Base-by-base conservation (phyloP, 805 yeast genomes). In the Nadsonia fulvescens region DNA sequence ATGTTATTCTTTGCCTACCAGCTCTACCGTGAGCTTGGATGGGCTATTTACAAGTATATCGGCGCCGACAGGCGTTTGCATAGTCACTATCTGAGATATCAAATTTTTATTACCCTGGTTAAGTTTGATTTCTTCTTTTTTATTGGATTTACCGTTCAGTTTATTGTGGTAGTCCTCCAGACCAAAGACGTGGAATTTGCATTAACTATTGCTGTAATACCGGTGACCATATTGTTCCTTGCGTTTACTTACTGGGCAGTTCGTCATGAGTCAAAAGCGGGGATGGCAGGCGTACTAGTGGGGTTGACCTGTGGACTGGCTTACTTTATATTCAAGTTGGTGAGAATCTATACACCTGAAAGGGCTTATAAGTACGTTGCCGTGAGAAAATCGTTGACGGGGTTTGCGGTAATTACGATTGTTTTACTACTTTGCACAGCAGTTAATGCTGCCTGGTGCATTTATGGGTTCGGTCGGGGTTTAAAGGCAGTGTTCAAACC, bases 141-240 rank as follows among this genome's bases (percentile, higher is more conserved):
- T 32, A 39, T 61, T 13, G 67, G 63, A 2, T 61, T 61, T 42
- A 58, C 66, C 2, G 46, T 61, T 15, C 68, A 62, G 37, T 62
- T 59, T 35, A 40, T 57, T 13, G 62, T 59, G 22, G 57, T 61
- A 20, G 56, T 62, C 45, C 43, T 60, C 8, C 36, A 44, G 20
- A 42, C 47, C 14, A 47, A 42, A 28, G 57, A 58, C 9, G 45
- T 42, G 12, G 67, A 62, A 37, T 61, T 62, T 35, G 59, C 51
- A 4, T 40, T 62, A 14, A 62, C 69, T 1, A 48, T 60, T 18
- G 47, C 53, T 10, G 61, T 59, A 23, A 43, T 61, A 11, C 66
- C 67, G 2, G 32, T 56, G 14, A 57, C 66, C 3, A 37, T 62
- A 3, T 15, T 54, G 5, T 33, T 57, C 8, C 43, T 62, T 14